Evolutionary conservation across 768 basidiomycete species (phyloP), one percentile per base, ranked within the genome.

Genomic region (Boletus rex-veris): DNA sequence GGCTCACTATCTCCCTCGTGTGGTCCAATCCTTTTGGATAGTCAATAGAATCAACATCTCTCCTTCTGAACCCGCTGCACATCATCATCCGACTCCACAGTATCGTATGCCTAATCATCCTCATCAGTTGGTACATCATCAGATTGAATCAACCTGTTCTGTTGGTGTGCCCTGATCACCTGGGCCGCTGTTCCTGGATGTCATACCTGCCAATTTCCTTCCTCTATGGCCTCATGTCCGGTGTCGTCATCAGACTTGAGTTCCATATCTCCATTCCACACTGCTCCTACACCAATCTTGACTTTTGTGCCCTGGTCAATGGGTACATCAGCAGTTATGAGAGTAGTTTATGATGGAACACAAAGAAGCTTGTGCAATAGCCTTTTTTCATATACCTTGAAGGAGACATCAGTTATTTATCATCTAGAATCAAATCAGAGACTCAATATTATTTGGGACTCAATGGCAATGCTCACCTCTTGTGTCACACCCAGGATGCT

Each of bases 401-500:
- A 90, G 80, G 3, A 88, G 73, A 45, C 74, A 75, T 28, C 91
- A 81, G 60, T 89, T 87, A 53, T 87, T 87, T 48, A 90, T 80
- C 1, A 84, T 89, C 88, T 92, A 4, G 42, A 14, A 28, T 31
- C 43, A 14, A 10, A 19, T 59, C 21, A 48, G 57, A 36, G 55
- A 44, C n/a, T 35, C 26, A 7, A 48, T 48, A 15, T 28, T 42
- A 53, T 5, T n/a, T 5, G 11, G 45, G 26, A 26, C 6, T 26
- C 7, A n/a, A 52, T 19, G 28, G 7, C 18, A 16, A 3, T 15
- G 59, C 78, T 58, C 56, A 90, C 92, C 80, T 93, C 89, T 66
- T 88, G 84, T 3, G 91, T 88, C 7, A 96, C 80, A 10, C 88
- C 86, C 75, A 96, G 78, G 31, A 97, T 80, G 31, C 80, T 86